A percentile compares a stretch with the other conserved stretches of the same genome.
Conservation (phyloP, 306 rosid genomes). For the Oxytropis ochrocephala region DNA sequence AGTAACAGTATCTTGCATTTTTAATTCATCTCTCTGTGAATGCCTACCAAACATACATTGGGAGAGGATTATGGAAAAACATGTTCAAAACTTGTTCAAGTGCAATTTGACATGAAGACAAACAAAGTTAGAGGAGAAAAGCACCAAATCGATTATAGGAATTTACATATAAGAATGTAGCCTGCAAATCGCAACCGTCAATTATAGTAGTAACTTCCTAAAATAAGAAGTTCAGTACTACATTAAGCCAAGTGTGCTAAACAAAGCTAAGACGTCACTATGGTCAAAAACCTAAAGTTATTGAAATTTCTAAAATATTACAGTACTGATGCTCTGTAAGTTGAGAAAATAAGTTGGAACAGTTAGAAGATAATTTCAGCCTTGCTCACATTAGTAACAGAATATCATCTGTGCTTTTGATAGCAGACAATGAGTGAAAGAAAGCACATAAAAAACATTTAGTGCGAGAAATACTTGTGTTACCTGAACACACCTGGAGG, state of each 20-base stretch:
- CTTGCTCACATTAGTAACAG: not conserved
- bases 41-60: not conserved
- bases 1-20: not conserved
- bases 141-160: not conserved
- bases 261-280: not conserved
- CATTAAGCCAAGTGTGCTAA: not conserved
- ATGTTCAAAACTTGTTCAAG: not conserved
- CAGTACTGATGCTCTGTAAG: not conserved
- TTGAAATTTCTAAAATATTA: not conserved
- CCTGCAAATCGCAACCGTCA: not conserved
- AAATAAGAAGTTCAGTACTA: not conserved
- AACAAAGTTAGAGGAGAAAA: not conserved
- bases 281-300: not conserved
- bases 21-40: not conserved
- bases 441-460: not conserved
- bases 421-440: not conserved
- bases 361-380: not conserved
- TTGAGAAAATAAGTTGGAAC: not conserved
- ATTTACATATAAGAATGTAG: not conserved
- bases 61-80: not conserved
- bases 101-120: not conserved
- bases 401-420: not conserved
- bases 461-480: not conserved
- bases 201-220: not conserved
- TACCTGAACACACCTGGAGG: slow-evolving; percentile 11